Evolutionary conservation across 495 filamentous ascomycete genomes (phyloP), one percentile per base, ranked within the genome.

Genomic region (Podospora comata): DNA sequence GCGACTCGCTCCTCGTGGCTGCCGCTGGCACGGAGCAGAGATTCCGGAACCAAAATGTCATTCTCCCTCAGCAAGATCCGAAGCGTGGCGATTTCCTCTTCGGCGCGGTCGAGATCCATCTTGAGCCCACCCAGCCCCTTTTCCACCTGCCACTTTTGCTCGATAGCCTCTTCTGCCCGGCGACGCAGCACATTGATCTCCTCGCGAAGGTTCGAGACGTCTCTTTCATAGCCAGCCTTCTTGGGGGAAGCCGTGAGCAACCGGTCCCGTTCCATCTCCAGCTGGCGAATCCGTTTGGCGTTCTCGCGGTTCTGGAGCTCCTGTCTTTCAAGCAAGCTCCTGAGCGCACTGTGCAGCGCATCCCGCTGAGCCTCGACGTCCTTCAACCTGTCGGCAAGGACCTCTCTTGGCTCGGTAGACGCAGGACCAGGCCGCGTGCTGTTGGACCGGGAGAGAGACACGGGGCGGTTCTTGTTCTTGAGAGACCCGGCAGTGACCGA

Each of bases 101-200:
- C 91, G 4, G 95, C 93, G 68, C 94, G 91, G 75, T 99, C 96
- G 32, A 99, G 86, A 75, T 99, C 95, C 91, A 97, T 97, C 79
- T 97, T 97, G 69, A 99, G 81, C 56, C 94, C 94, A 67, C 89
- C 86, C 16, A 99, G 84, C 27, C 93, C 93, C 79, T 97, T 96
- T 79, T 99, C 95, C 66, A 94, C 94, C 78, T 95, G 90, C 86
- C 90, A 97, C 81, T 97, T 98, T 73, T 94, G 91, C 72, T 96
- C 92, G n/a, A 97, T 83, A 23, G 95, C 96, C 65, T 99, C 95
- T 71, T 98, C 94, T 27, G 96, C 94, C 64, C 96, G 89, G 65
- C 89, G 88, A 32, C 95, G 89, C 60, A 99, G 87, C 9, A 88
- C 84, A 68, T 90, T 91, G 69, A 99, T 90, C 76, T 99, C 95